Evolutionary conservation across 1,284 basidiomycete genomes (phyloP), one percentile per base, ranked within the genome.

Genomic region (Ceratobasidium sp.): DNA sequence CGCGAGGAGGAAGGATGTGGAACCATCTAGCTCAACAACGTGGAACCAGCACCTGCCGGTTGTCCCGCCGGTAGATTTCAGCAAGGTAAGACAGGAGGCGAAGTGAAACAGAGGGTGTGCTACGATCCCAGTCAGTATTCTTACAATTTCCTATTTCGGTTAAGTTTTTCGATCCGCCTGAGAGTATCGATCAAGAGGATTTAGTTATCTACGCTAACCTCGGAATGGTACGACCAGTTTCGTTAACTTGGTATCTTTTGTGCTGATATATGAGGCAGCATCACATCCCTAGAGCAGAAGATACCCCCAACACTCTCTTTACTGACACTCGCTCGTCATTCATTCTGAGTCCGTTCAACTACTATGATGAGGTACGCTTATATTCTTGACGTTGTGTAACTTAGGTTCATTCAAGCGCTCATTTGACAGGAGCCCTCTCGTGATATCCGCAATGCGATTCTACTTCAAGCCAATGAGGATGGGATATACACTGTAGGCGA

Each of bases 201-300:
- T 84, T 92, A 39, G 91, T 92, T 6, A 88, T 89, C 7, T 93
- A 91, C 90, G 82, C 91, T 78, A 92, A 92, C 81, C 83, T 92
- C 68, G 92, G 91, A 55, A 55, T 69, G 49, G 49, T 69, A 39
- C 12, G 12, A 18, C 33, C 12, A 42, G 10, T 63, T 20, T 18
- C 15, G 1, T 39, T 5, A 33, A 33, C 26, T 33, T 10, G 2
- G 49, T 56, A 18, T 18, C 26, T 33, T 12, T 12, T 39, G 26
- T 60, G 28, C 58, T 60, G 40, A 66, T 39, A 12, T 7, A n/a
- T 46, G 23, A 12, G 5, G n/a, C 18, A 76, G 61, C 84, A 85
- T 68, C 84, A 85, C 78, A 81, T 84, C n/a, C 90, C 90, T 1
- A 90, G 90, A 82, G 87, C 90, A 3, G 91, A 91, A 83, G 91